Conservation (phyloP, 1,139 yeast species). For the Geotrichum macrosporum region DNA sequence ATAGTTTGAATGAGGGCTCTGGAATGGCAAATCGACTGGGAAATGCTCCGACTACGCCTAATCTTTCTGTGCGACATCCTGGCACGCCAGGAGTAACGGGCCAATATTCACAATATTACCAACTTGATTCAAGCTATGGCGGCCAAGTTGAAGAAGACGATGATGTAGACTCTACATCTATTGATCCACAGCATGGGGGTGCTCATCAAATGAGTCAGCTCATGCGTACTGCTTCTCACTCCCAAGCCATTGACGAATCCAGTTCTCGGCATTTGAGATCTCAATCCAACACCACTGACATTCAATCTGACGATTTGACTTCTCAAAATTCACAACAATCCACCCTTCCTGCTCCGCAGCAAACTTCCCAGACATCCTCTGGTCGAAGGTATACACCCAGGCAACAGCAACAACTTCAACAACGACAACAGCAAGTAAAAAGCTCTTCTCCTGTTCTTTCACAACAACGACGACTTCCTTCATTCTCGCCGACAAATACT, state of each 20-base stretch:
- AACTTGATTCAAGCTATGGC: background rate
- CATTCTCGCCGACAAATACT: conserved; percentile 14
- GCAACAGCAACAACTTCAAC: conserved; percentile 6
- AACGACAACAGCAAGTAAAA: conserved; percentile 8
- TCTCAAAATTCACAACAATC: background rate
- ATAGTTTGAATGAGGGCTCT: background rate
- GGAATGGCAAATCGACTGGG: too few relatives aligned
- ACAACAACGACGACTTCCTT: conserved; percentile 12
- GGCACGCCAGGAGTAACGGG: background rate
- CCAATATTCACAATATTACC: conserved; percentile 5
- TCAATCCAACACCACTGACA: background rate
- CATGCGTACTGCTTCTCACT: conserved; percentile 1
- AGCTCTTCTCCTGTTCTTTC: conserved; percentile 6
- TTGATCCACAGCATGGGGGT: background rate
- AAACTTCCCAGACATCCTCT: conserved; percentile 7
- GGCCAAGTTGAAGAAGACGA: conserved; percentile 10
- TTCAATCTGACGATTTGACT: background rate
- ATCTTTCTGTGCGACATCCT: conserved; percentile 1
- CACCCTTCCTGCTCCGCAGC: conserved; percentile 5
- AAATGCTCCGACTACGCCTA: too few relatives aligned
- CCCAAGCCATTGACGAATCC: conserved; percentile 5
- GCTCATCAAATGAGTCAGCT: conserved; percentile 2
- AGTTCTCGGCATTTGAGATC: background rate
- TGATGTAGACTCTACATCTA: background rate
- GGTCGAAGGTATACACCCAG: conserved; percentile 4